These are phyloP conservation scores for Danielia oregonensis DNA, from an alignment of 805 yeast species.

Conservation along the genomic window DNA sequence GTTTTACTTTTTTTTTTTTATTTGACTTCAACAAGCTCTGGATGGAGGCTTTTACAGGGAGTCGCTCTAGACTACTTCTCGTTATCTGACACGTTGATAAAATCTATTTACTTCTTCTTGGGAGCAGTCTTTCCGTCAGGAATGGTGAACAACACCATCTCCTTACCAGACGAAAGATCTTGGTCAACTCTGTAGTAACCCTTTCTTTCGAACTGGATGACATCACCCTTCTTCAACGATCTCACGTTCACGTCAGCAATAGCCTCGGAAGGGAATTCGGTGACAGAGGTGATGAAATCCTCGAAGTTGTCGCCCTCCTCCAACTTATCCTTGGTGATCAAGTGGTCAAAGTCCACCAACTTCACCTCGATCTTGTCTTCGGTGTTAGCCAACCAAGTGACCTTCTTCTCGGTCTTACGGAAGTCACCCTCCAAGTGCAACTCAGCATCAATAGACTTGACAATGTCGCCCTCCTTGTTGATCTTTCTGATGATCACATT, in stretches of 20 bases:
- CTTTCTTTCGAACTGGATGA: conserved; percentile 94
- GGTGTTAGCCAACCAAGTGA: conserved; percentile 92
- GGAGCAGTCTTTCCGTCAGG: conserved; percentile 81
- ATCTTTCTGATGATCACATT: conserved; percentile 77
- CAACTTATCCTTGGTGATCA: conserved; percentile 90
- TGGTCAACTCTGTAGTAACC: conserved; percentile 87
- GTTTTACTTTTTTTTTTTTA: conserved; percentile 16
- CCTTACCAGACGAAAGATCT: conserved; percentile 52
- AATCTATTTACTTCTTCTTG: conserved; percentile 32
- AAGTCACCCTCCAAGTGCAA: conserved; percentile 93
- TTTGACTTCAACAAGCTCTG: too few species aligned
- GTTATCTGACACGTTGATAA: too few species aligned
- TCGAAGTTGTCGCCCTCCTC: conserved; percentile 93
- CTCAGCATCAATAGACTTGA: conserved; percentile 66
- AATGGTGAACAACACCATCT: conserved; percentile 81
- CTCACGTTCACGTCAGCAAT: conserved; percentile 77
- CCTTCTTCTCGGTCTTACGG: conserved; percentile 91
- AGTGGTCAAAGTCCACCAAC: conserved; percentile 87
- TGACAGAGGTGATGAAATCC: conserved; percentile 82
- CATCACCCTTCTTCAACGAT: conserved; percentile 76
- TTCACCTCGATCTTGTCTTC: conserved; percentile 68
- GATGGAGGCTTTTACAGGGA: too few species aligned
- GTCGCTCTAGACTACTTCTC: too few species aligned
- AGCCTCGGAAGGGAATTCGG: conserved; percentile 79
- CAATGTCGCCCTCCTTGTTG: conserved; percentile 55